Percentiles rank a stretch among this genome's conserved stretches.
Evolutionary conservation across 1,284 basidiomycete species (phyloP).

Genomic region (Naganishia sp.): DNA sequence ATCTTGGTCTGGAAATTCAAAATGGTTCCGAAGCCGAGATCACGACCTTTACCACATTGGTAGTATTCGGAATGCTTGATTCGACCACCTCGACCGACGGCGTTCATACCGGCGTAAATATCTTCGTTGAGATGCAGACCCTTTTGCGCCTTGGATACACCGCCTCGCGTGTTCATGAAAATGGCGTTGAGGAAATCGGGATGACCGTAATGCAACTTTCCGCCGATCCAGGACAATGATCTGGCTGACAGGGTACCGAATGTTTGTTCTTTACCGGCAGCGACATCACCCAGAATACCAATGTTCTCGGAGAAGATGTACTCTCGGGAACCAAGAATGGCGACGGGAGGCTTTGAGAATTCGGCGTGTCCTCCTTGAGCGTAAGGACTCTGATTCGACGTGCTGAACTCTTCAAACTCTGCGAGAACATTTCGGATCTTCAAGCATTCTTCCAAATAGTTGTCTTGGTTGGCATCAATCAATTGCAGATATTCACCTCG

Average conservation of each 20-base stretch:
- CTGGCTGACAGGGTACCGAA: constrained; percentile 97
- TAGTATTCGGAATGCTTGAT: constrained; percentile 99
- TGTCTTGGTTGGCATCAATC: constrained; percentile 99
- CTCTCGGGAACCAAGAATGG: constrained; percentile 97
- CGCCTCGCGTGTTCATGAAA: constrained; percentile 98
- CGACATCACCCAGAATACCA: constrained; percentile 96
- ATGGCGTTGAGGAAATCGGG: constrained; percentile 98
- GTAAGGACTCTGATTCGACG: constrained; percentile 83
- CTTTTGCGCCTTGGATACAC: constrained; percentile 98
- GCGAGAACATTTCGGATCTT: constrained; percentile 98
- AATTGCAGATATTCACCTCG: constrained; percentile 98
- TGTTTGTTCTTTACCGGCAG: constrained; percentile 98
- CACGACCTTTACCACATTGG: constrained; percentile 94
- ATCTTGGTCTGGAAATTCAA: constrained; percentile 99
- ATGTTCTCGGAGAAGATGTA: constrained; percentile 99
- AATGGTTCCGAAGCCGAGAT: constrained; percentile 98
- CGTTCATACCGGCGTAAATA: constrained; percentile 99
- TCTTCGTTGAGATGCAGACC: constrained; percentile 98
- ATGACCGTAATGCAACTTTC: constrained; percentile 98
- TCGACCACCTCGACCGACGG: constrained; percentile 90
- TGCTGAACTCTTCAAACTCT: constrained; percentile 93
- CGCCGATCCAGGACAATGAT: constrained; percentile 94
- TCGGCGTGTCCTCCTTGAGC: constrained; percentile 82
- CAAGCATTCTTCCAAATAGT: constrained; percentile 98
- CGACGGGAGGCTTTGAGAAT: constrained; percentile 84